phyloP scores from a whole-genome alignment of 2,329 filamentous ascomycete species.

The Cadophora sp. region DNA sequence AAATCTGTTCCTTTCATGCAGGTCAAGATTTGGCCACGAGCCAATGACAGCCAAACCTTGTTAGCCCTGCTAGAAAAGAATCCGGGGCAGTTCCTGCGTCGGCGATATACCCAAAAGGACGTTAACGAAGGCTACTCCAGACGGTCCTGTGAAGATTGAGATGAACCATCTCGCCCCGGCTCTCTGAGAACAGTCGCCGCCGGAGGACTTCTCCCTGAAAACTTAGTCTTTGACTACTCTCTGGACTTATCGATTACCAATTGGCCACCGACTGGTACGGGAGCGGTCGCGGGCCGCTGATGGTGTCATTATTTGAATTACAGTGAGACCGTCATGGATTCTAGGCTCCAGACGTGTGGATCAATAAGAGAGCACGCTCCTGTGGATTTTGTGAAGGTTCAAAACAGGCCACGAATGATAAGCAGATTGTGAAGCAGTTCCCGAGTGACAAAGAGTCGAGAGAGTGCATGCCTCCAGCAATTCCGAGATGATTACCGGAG shows the following conservation, averaged over 20 bases:
- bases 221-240: neutral
- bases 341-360: slow-evolving; percentile 18
- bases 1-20: slow-evolving; percentile 34
- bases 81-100: slow-evolving; percentile 27
- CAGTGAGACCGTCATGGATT: slow-evolving; percentile 14
- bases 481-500: slow-evolving; percentile 17
- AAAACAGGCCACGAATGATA: slow-evolving; percentile 10
- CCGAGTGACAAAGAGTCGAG: neutral
- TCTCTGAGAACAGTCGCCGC: neutral
- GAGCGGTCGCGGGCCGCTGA: slow-evolving; percentile 30
- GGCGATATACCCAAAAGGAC: slow-evolving; percentile 22
- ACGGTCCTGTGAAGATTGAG: slow-evolving; percentile 11
- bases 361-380: slow-evolving; percentile 2
- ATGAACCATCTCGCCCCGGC: slow-evolving; percentile 18
- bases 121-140: slow-evolving; percentile 5
- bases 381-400: slow-evolving; percentile 4
- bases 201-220: neutral
- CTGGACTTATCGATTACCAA: slow-evolving; percentile 14
- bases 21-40: slow-evolving; percentile 20
- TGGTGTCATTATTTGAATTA: slow-evolving; percentile 31
- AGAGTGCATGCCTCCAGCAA: too few species aligned
- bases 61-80: slow-evolving; percentile 23
- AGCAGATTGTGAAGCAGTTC: slow-evolving; percentile 8
- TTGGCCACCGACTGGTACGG: slow-evolving; percentile 17
- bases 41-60: slow-evolving; percentile 22